Evolutionary conservation across 208 protist genomes (phyloP).

Genomic region (Blastocrithidia nonstop): DNA sequence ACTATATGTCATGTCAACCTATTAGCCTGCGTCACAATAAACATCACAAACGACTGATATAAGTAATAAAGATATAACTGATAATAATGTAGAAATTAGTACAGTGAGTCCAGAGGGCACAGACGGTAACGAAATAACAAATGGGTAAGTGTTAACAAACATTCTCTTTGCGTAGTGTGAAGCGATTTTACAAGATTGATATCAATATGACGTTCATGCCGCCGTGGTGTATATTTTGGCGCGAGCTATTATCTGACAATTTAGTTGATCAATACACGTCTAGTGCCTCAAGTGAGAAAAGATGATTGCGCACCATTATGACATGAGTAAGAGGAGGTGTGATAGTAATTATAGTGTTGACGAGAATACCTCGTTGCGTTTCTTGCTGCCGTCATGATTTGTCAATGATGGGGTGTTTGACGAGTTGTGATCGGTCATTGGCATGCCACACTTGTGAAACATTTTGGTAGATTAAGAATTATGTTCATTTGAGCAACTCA

Average conservation of each 20-base stretch:
- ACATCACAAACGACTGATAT: no score
- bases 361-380: no score
- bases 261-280: slow-evolving; percentile 16
- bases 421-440: slow-evolving; percentile 68
- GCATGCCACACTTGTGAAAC: slow-evolving; percentile 65
- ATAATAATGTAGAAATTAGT: no score
- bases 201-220: slow-evolving; percentile 65
- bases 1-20: no score
- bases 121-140: no score
- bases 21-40: no score
- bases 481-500: slow-evolving; percentile 62
- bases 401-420: slow-evolving; percentile 47
- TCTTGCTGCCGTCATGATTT: slow-evolving; percentile 24
- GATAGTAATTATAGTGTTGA: no score
- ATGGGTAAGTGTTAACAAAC: slow-evolving; percentile 35
- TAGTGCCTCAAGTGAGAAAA: no score
- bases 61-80: no score
- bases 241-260: slow-evolving; percentile 67
- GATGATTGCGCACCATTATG: no score
- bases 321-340: background rate
- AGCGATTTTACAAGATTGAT: slow-evolving; percentile 53
- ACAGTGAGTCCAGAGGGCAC: no score
- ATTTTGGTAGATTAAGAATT: slow-evolving; percentile 52
- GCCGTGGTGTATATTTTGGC: slow-evolving; percentile 58
- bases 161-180: slow-evolving; percentile 47